Evolutionary conservation across 2,329 filamentous ascomycete species (phyloP), one percentile per base, ranked within the genome.

Genomic region (Epichloe brachyelytri): DNA sequence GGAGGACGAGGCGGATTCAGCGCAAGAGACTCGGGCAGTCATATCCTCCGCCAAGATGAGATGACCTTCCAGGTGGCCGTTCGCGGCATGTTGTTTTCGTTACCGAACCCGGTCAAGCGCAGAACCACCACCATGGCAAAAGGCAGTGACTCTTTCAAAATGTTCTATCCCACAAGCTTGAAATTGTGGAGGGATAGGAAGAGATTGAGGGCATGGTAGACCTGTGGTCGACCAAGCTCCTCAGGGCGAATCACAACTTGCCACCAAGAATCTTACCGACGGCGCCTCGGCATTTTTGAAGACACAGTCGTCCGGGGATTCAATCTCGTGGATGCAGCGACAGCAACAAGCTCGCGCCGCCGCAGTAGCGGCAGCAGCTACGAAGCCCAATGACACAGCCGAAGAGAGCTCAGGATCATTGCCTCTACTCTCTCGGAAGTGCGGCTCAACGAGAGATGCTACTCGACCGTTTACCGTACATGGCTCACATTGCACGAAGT

Each of bases 21-120:
- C 57, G 76, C 70, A 60, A 73, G 68, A 69, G 74, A 83, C 64
- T 73, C 76, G 0, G 78, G 78, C 19, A 80, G 82, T 49, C 91
- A 96, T 54, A 76, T 83, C 14, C 70, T 97, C 10, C 83, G 90
- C 6, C 91, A 97, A 66, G 89, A 96, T 56, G 93, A 98, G 62
- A 90, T 98, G 63, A 83, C 86, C 22, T 97, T 96, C 57, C 88
- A 98, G 57, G 83, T 91, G 17, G 89, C 89, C 4, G 87, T 95
- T 0, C 81, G 90, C 12, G 93, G 93, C 0, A 69, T 97, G 47
- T 68, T 96, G 0, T 95, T 95, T 63, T 83, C 82, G 10, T 75
- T 98, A 2, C 93, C 93, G 2, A 79, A 79, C 58, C 91, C 91
- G 0, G 93, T 98, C 10, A 91, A 87, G 63, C 77, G 82, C n/a